Base-by-base conservation (phyloP, 2,329 filamentous ascomycete species). In the Chaetomiaceae sp. region DNA sequence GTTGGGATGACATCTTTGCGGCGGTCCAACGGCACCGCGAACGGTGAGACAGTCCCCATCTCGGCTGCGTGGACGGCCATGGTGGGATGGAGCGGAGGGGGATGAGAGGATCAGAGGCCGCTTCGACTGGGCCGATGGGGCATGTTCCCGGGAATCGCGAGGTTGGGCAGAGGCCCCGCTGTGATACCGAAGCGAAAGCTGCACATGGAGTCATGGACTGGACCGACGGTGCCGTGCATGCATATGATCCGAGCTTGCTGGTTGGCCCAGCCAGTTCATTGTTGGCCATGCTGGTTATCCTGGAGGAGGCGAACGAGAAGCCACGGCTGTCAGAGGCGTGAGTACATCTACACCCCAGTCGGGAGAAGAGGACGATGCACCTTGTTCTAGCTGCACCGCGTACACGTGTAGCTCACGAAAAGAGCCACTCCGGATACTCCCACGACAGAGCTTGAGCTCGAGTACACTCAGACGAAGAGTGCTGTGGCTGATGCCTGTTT, bases 111-210 rank as follows among this genome's bases (percentile, higher is more conserved):
- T 34, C 38, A 17, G 33, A 38, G 40, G 22, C 22, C 34, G 50
- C 44, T 34, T 39, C 37, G 51, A 45, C 33, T 56, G 49, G 55
- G 54, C 42, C 37, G 53, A 47, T 17, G 43, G 29, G 38, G 23
- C 45, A 3, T 42, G 37, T 44, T 31, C 23, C 22, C n/a, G 31
- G 47, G 46, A 48, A 52, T 45, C 47, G 49, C 45, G 51, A 59
- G 57, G 59, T 59, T 56, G 55, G 59, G 55, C 47, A 58, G 40
- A 51, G 37, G n/a, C 33, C 45, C 39, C 45, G 37, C 29, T 44
- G 48, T 57, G 54, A 53, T 51, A 55, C 52, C 39, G 47, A 54
- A 52, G 44, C 40, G 44, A 39, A 54, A 50, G 43, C 31, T 43
- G 43, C 39, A 19, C 37, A n/a, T n/a, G n/a, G n/a, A n/a, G n/a